Conservation (phyloP, 495 filamentous ascomycete genomes). For the Neurospora sp. region DNA sequence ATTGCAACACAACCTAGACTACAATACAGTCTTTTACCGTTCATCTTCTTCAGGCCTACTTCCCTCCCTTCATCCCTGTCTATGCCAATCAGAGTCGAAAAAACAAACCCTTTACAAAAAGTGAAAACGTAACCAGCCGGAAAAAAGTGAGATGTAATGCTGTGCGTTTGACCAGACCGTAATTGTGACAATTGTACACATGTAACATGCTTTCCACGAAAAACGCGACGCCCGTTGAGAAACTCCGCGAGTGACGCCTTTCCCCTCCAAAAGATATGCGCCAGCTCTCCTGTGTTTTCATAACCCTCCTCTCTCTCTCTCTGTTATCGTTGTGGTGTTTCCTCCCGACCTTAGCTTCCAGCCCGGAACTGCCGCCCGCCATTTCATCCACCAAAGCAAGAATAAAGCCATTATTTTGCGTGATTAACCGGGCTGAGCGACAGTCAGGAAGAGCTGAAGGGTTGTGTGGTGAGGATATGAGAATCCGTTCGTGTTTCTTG, state of each 20-base stretch:
- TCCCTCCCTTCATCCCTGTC: background rate
- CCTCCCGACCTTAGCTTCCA: background rate
- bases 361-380: background rate
- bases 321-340: background rate
- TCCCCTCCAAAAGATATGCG: background rate
- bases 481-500: background rate
- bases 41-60: slow-evolving; percentile 6
- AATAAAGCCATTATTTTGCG: background rate
- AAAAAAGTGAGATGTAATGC: background rate
- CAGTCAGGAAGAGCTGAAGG: background rate
- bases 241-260: background rate
- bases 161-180: background rate
- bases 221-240: slow-evolving; percentile 4
- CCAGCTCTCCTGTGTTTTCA: background rate
- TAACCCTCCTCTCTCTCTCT: background rate
- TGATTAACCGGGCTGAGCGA: background rate
- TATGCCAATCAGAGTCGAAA: background rate
- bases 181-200: slow-evolving; percentile 34
- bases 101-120: background rate
- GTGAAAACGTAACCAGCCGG: slow-evolving; percentile 22
- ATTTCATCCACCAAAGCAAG: background rate
- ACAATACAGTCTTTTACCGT: slow-evolving; percentile 35
- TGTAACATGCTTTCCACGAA: slow-evolving; percentile 21
- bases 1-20: slow-evolving; percentile 31
- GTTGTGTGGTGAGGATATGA: background rate